phyloP scores from a whole-genome alignment of 2,329 filamentous ascomycete species.

The Ophiosphaerella narmari region DNA sequence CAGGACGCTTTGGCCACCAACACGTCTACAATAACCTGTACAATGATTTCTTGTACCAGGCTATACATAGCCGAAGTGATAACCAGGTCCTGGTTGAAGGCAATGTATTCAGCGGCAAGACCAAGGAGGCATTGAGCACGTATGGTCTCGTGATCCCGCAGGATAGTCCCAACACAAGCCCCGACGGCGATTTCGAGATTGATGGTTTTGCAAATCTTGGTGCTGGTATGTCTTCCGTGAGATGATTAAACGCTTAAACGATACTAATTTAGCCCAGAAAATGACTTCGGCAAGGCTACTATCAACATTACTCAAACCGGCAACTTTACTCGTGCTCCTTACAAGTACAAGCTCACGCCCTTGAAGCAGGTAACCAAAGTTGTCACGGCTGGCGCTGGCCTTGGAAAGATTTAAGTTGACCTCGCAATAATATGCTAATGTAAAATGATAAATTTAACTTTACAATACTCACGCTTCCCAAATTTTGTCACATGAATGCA shows the following conservation, averaged over 20 bases:
- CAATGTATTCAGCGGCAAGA: constrained; percentile 55
- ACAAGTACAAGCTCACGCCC: constrained; percentile 56
- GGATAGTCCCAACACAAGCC: constrained; percentile 59
- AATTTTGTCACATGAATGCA: not conserved
- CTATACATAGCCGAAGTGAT: constrained; percentile 51
- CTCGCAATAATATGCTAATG: not conserved
- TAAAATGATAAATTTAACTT: not conserved
- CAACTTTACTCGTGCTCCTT: constrained; percentile 55
- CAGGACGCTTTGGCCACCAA: constrained; percentile 68
- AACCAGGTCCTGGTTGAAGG: constrained; percentile 52
- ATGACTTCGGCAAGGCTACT: constrained; percentile 55
- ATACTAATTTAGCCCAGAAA: constrained; percentile 28
- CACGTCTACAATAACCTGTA: constrained; percentile 63
- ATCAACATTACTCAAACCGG: constrained; percentile 60
- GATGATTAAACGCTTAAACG: not conserved
- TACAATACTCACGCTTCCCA: not conserved
- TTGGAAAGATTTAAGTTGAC: constrained; percentile 47
- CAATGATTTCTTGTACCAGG: constrained; percentile 45
- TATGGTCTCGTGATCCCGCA: constrained; percentile 61
- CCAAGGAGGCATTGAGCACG: constrained; percentile 57
- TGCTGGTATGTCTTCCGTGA: constrained; percentile 48
- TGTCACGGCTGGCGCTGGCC: constrained; percentile 52
- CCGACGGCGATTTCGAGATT: constrained; percentile 59
- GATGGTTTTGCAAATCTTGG: constrained; percentile 61
- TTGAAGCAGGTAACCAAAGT: constrained; percentile 49